Evolutionary conservation across 139 green algal species (phyloP), one percentile per base, ranked within the genome.

Genomic region (Asterochloris erici): DNA sequence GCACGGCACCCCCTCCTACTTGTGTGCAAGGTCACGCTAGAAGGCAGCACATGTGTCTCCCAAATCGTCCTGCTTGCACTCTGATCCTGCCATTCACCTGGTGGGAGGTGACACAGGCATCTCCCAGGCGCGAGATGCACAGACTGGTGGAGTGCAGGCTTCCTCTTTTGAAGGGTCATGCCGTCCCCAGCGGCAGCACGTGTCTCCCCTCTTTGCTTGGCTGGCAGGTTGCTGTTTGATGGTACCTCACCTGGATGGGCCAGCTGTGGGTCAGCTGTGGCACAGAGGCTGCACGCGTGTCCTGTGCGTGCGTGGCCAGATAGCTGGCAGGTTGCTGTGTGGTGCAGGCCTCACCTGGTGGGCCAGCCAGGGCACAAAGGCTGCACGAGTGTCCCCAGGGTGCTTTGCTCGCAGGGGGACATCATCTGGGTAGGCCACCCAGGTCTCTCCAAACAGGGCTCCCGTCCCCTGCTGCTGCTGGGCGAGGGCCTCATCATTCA

Each of bases 311-410:
- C 62, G 12, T 76, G 66, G 66, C 66, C 4, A 2, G 66, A 71
- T 2, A 24, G 21, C 21, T 26, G 17, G 21, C 66, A 71, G 1
- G 66, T 71, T 71, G 13, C 38, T 77, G n/a, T 0, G 19, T 23
- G 28, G 4, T 64, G 23, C 0, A n/a, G 9, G 17, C 14, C 13
- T 12, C 38, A 84, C 81, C 73, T 64, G 23, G 73, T 84, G 73
- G 15, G 85, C 85, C 38, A 86, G 75, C 70, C 84, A 88, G 15
- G 85, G 85, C 28, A 77, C 83, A 11, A 88, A 28, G 28, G 69
- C 85, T 29, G 85, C 85, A 11, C 85, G 74, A 38, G 71, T 68
- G 69, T 88, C 85, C 29, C 85, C 85, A 0, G 77, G 63, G 61
- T 86, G 83, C 66, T 85, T 75, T 38, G 73, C 63, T 29, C 78